phyloP scores from a whole-genome alignment of 495 filamentous ascomycete genomes.

The Penicillium alfredii region DNA sequence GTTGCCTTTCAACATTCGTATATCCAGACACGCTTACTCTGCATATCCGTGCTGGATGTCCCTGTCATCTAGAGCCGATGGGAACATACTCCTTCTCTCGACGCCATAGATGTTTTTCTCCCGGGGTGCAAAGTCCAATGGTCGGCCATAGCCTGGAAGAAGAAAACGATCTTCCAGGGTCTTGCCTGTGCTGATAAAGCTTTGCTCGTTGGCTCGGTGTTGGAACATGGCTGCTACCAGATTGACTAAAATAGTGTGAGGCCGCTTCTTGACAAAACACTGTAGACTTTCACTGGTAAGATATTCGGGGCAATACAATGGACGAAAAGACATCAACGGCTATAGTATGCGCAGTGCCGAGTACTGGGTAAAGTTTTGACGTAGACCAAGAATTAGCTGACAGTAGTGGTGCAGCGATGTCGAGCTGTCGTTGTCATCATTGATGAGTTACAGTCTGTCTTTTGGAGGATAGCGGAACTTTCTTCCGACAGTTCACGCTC shows the following conservation, averaged over 20 bases:
- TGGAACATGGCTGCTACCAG: slow-evolving; percentile 19
- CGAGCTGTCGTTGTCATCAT: slow-evolving; percentile 17
- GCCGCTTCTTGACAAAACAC: background rate
- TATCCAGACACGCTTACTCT: slow-evolving; percentile 29
- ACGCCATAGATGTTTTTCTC: slow-evolving; percentile 28
- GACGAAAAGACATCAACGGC: too few relatives aligned
- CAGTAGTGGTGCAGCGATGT: slow-evolving; percentile 13
- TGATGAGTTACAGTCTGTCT: too few relatives aligned
- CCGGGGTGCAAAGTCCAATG: slow-evolving; percentile 29
- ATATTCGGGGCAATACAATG: too few relatives aligned
- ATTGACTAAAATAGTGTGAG: background rate
- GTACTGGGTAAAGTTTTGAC: too few relatives aligned
- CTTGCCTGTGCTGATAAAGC: slow-evolving; percentile 1
- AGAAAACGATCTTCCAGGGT: slow-evolving; percentile 12
- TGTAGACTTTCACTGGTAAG: too few relatives aligned
- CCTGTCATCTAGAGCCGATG: slow-evolving; percentile 25
- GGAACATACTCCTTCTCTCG: slow-evolving; percentile 26
- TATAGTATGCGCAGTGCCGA: too few relatives aligned
- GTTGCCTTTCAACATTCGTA: too few relatives aligned
- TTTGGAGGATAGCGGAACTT: slow-evolving; percentile 11
- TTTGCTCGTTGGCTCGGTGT: slow-evolving; percentile 5
- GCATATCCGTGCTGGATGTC: slow-evolving; percentile 31
- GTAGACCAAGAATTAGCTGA: too few relatives aligned
- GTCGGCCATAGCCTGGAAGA: slow-evolving; percentile 40
- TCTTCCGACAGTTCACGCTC: slow-evolving; percentile 11